Evolutionary conservation across 2,329 filamentous ascomycete genomes (phyloP), one percentile per base, ranked within the genome.

Genomic region (Aureobasidium musti): DNA sequence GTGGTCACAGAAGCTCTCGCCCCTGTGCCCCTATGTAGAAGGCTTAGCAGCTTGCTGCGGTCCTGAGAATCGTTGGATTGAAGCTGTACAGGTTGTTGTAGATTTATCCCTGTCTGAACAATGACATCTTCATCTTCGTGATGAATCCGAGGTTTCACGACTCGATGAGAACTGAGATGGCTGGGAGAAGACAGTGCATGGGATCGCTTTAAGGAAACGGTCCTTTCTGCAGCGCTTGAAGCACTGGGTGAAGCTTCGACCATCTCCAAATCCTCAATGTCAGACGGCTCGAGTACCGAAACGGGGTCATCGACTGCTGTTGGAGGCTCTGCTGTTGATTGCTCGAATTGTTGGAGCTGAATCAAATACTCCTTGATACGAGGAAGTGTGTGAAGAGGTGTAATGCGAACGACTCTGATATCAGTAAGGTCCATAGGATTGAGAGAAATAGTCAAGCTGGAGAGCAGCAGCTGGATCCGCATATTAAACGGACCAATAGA

Each of bases 41-140:
- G 26, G 14, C 33, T 45, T 13, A 54, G 39, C 14, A 49, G 39
- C 21, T 10, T n/a, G 17, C 4, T 17, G 8, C 19, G 19, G 2
- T 54, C 13, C n/a, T 37, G 49, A 11, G 17, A 19, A 11, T 39
- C 23, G 30, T 37, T 63, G 5, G 54, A 7, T 47, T 37, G 21
- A n/a, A 69, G 47, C 30, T 49, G 65, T 17, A 70, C 28, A 23
- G 73, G 73, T 11, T 63, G 64, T 6, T 71, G 60, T 11, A 75
- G 69, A 60, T 75, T 75, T 26, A 74, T 50, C 8, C 74, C 74
- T 37, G 53, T 45, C 45, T 71, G 67, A 4, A 74, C 53, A 33
- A 73, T 68, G 53, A 70, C 71, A 2, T 73, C 74, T 45, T 74
- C 71, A 4, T 65, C 50, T 19, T 56, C 49, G 2, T 47, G 4